These are phyloP conservation scores for Fusarium mangiferae DNA, from an alignment of 2,329 filamentous ascomycete species.

Conservation along the genomic window DNA sequence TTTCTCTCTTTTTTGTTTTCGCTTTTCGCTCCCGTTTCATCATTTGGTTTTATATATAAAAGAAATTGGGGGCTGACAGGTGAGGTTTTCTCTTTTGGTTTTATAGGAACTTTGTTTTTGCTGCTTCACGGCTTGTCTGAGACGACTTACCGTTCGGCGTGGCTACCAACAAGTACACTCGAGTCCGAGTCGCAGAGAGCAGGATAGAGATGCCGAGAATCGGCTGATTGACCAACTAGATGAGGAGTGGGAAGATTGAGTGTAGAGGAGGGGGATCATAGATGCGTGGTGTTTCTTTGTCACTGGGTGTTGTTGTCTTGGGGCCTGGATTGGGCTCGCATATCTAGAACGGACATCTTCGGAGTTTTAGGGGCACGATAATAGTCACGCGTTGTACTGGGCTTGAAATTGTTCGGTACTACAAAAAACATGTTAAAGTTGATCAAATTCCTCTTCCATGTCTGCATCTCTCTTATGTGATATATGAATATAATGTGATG, in stretches of 20 bases:
- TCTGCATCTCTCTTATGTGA: neutral
- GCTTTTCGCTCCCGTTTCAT: neutral
- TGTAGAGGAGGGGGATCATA: neutral
- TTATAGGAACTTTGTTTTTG: slow-evolving; percentile 73
- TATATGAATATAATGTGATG: neutral
- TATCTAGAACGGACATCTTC: slow-evolving; percentile 32
- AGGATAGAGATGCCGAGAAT: slow-evolving; percentile 84
- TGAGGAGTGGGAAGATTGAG: slow-evolving; percentile 91
- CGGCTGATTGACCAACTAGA: slow-evolving; percentile 94
- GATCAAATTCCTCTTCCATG: neutral
- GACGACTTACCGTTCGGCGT: slow-evolving; percentile 70
- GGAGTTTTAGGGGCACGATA: slow-evolving; percentile 39
- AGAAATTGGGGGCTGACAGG: slow-evolving; percentile 39
- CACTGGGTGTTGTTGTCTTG: neutral
- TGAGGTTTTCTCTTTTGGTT: slow-evolving; percentile 17
- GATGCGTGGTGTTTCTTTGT: slow-evolving; percentile 8
- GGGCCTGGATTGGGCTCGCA: slow-evolving; percentile 6
- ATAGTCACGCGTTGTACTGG: slow-evolving; percentile 22
- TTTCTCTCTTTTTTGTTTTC: neutral
- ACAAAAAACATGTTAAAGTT: slow-evolving; percentile 26
- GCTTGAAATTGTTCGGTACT: slow-evolving; percentile 13
- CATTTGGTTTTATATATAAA: neutral
- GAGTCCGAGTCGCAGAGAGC: slow-evolving; percentile 60
- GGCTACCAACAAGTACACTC: slow-evolving; percentile 74
- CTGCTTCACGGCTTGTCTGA: slow-evolving; percentile 74